Conservation (phyloP, 257 asterid genomes). For the Oldenlandia corymbosa region DNA sequence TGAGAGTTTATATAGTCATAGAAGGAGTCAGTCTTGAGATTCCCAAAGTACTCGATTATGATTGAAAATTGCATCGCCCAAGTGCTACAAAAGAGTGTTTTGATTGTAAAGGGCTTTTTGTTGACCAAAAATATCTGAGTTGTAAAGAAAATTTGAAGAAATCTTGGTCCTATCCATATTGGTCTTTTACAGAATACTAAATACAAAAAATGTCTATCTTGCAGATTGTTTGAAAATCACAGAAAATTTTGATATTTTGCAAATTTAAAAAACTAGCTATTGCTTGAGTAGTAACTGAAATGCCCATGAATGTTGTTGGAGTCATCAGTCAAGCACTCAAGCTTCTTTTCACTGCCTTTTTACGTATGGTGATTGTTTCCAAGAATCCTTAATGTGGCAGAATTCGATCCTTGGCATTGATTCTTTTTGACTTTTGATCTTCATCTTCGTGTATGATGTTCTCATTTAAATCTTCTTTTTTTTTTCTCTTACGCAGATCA, state of each 20-base stretch:
- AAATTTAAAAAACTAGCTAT: not conserved
- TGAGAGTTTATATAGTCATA: no score
- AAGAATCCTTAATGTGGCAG: not conserved
- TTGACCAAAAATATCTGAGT: not conserved
- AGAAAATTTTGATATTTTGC: no score
- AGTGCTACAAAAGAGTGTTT: no score
- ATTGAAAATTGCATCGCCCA: not conserved
- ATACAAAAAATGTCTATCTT: no score
- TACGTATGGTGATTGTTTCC: not conserved
- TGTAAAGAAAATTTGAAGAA: not conserved
- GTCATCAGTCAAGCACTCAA: not conserved
- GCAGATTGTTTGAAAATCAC: not conserved
- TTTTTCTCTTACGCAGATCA: slow-evolving; percentile 71
- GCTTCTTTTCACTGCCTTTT: not conserved
- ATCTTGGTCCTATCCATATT: not conserved
- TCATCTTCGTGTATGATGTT: not conserved
- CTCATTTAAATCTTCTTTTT: slow-evolving; percentile 14
- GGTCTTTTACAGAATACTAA: not conserved
- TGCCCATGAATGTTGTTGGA: not conserved
- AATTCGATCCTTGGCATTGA: not conserved
- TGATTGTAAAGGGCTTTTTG: no score
- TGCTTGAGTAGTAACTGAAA: not conserved
- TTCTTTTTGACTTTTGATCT: not conserved
- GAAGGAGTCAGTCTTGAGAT: not conserved
- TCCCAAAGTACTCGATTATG: not conserved